Base-by-base conservation (phyloP, 1,284 basidiomycete species). In the Coniferiporia weirii region DNA sequence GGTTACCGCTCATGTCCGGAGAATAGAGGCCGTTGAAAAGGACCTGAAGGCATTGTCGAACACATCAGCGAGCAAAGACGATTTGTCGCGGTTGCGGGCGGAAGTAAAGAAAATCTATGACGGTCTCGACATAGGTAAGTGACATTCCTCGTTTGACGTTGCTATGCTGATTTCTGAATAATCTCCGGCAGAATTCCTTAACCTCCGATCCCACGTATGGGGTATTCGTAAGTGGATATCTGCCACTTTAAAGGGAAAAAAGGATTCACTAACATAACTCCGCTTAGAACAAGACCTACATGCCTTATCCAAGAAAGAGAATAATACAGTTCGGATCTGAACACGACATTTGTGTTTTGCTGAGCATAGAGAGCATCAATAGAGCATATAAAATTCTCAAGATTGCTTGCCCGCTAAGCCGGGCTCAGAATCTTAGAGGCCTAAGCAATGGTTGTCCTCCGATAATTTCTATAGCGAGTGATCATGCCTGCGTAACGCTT, bases 91-190 rank as follows among this genome's bases (percentile, higher is more conserved):
- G 62, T 75, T 92, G 17, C 78, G 93, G 61, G 81, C 81, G 15
- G 93, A 95, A 72, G 79, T 87, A 66, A 94, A 94, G 81, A 93
- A 92, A 72, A 72, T 93, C 27, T 91, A 92, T 61, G 89, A 91
- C 65, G 87, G 87, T 4, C 75, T 87, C 63, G 88, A 85, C 71
- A 84, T 89, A 68, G 89, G 89, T 86, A 60, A 66, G 81, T 76
- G 57, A 51, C 38, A 56, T 12, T 51, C 10, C 9, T 59, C 38
- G 32, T 38, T 61, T 19, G 19, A n/a, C 54, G 6, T 45, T 50
- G 44, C 53, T 10, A 32, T 46, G n/a, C 10, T 19, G 46, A 44
- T 45, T 52, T 12, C 27, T 40, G 43, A 48, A 8, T 35, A 10
- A 43, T 10, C 15, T 49, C 36, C 40, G 51, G 17, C 66, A 87